Evolutionary conservation across 352 stramenopile species (phyloP), one percentile per base, ranked within the genome.

Genomic region (Plasmopara muralis): DNA sequence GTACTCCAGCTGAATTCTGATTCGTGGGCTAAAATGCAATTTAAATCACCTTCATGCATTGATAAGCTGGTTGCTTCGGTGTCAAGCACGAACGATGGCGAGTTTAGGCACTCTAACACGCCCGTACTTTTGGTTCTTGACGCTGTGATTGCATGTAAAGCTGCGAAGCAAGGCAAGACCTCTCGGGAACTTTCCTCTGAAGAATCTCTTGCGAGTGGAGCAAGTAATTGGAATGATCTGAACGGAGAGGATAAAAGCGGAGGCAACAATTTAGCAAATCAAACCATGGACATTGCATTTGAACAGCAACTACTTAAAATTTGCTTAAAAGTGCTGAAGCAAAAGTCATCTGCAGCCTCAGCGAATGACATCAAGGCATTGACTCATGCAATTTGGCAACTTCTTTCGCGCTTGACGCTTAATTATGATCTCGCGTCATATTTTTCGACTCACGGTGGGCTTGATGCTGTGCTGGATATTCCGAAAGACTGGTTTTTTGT

Each of bases 331-430:
- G 50, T 65, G 31, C 51, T 74, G 2, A 65, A 70, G 39, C 48
- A 34, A 10, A 53, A 44, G 43, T 63, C 62, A 12, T 59, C 25
- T 25, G 39, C 14, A 34, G 20, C 29, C 2, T 57, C 47, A 48
- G 45, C 35, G 7, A 48, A 37, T 47, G n/a, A 38, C 42, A 53
- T 62, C 18, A 63, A 65, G 34, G 64, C 64, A 31, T 55, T 68
- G 30, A 72, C 74, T 0, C 84, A 94, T 35, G 75, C 84, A 25
- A 66, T 87, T 50, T 81, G 83, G 74, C 84, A 94, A 47, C 38
- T 94, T 25, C 47, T 89, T 9, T 67, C 66, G 14, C 77, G 62
- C 8, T 59, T 95, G 52, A 90, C 81, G 18, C 52, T 86, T 20
- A 70, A 87, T 18, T 89, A 90, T 53, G 67, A 89, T 3, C 14